Evolutionary conservation across 192 early-diverging fungal genomes (phyloP).

Genomic region (Gigaspora rosea): DNA sequence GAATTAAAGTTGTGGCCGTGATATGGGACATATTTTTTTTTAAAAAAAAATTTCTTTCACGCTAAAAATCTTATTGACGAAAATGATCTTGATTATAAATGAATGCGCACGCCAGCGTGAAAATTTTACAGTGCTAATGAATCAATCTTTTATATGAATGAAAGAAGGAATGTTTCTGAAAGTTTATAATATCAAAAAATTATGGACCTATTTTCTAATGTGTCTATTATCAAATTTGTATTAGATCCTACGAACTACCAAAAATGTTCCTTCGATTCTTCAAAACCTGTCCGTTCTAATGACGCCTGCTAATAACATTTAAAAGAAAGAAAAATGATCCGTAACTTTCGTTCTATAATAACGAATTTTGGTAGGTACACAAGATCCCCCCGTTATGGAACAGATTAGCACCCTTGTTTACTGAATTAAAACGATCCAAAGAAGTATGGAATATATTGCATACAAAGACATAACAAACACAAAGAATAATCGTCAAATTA

Average conservation of each 20-base stretch:
- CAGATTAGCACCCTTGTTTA: too few relatives aligned
- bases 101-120: constrained; percentile 32
- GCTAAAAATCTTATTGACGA: neutral
- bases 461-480: too few relatives aligned
- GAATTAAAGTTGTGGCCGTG: neutral
- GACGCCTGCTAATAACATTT: neutral
- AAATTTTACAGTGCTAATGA: too few relatives aligned
- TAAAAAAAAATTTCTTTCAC: neutral
- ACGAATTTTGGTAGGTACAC: neutral
- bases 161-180: neutral
- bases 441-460: too few relatives aligned
- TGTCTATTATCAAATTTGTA: neutral
- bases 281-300: neutral
- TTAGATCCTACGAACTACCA: constrained; percentile 7
- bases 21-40: neutral
- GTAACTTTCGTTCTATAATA: neutral
- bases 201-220: neutral
- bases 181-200: neutral
- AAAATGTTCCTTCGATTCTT: constrained; percentile 9
- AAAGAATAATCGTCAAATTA: too few relatives aligned
- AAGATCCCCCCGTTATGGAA: neutral
- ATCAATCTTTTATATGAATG: neutral
- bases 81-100: neutral
- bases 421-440: too few relatives aligned
- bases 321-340: constrained; percentile 5